These are phyloP conservation scores for Durotheca rogersii DNA, from an alignment of 495 filamentous ascomycete species.

Conservation along the genomic window DNA sequence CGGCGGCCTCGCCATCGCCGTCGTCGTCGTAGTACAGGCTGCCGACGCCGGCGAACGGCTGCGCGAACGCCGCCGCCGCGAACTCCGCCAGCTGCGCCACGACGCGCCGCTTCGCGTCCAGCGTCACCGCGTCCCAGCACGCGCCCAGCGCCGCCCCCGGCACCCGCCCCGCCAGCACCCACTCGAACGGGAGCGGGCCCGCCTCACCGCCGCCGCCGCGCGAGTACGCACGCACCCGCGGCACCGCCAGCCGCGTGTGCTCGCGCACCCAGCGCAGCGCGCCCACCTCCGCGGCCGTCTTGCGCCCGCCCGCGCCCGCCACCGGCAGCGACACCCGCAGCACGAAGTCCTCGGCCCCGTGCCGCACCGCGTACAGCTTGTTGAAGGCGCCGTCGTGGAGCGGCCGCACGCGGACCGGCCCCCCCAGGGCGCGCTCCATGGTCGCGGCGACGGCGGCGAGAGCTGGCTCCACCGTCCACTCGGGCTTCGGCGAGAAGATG, in stretches of 20 bases:
- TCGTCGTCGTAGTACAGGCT: slow-evolving; percentile 40
- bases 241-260: slow-evolving; percentile 54
- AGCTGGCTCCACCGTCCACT: slow-evolving; percentile 26
- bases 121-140: slow-evolving; percentile 44
- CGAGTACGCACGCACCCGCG: slow-evolving; percentile 48
- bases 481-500: slow-evolving; percentile 6
- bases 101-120: slow-evolving; percentile 40
- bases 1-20: background rate
- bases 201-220: slow-evolving; percentile 47
- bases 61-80: slow-evolving; percentile 29
- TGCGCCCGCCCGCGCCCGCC: slow-evolving; percentile 52
- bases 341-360: slow-evolving; percentile 34
- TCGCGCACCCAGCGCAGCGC: slow-evolving; percentile 51
- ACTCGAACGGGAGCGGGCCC: slow-evolving; percentile 59
- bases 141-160: slow-evolving; percentile 43
- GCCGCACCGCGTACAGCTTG: slow-evolving; percentile 42
- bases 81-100: slow-evolving; percentile 43
- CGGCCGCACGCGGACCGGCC: slow-evolving; percentile 15
- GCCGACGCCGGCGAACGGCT: slow-evolving; percentile 43
- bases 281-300: slow-evolving; percentile 57
- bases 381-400: slow-evolving; percentile 33
- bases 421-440: slow-evolving; percentile 9
- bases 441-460: slow-evolving; percentile 21
- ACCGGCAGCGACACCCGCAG: slow-evolving; percentile 58
- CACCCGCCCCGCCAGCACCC: slow-evolving; percentile 57